These are phyloP conservation scores for Ascosphaera acerosa DNA, from an alignment of 2,329 filamentous ascomycete species.

Conservation along the genomic window DNA sequence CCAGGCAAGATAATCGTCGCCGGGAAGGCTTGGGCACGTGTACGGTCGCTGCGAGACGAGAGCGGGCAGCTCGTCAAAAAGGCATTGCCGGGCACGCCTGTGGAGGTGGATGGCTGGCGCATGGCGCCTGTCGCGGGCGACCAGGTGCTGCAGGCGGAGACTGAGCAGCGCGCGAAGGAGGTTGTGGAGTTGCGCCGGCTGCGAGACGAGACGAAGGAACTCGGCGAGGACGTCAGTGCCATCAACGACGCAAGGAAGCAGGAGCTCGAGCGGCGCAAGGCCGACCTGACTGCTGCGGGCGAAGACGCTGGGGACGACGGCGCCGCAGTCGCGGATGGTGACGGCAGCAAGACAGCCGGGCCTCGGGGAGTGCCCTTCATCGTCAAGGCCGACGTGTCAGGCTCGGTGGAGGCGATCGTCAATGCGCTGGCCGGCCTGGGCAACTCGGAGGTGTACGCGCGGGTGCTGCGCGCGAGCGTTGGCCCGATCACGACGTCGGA, in stretches of 20 bases:
- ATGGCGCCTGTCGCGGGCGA: slow-evolving; percentile 69
- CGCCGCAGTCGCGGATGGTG: slow-evolving; percentile 15
- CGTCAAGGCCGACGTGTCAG: slow-evolving; percentile 78
- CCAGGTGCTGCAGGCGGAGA: slow-evolving; percentile 56
- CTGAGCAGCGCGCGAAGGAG: slow-evolving; percentile 51
- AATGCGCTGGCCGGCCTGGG: slow-evolving; percentile 54
- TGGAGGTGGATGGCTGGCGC: slow-evolving; percentile 88
- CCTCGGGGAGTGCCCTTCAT: slow-evolving; percentile 48
- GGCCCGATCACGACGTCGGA: slow-evolving; percentile 68
- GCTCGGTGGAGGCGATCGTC: slow-evolving; percentile 74
- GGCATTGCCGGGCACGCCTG: slow-evolving; percentile 66
- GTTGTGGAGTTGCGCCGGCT: slow-evolving; percentile 56
- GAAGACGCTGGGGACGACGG: too few relatives aligned
- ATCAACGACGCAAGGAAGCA: slow-evolving; percentile 45
- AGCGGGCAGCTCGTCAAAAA: slow-evolving; percentile 44
- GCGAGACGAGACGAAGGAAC: slow-evolving; percentile 38
- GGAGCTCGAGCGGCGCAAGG: slow-evolving; percentile 26
- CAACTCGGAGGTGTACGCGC: slow-evolving; percentile 57
- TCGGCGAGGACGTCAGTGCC: slow-evolving; percentile 44
- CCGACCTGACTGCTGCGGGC: slow-evolving; percentile 10
- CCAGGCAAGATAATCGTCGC: slow-evolving; percentile 66
- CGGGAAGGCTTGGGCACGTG: slow-evolving; percentile 63
- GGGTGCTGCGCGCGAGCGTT: slow-evolving; percentile 50
- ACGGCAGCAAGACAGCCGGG: slow-evolving; percentile 18
- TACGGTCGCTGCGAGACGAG: slow-evolving; percentile 69